phyloP scores from a whole-genome alignment of 163 green algal species.

The Scenedesmus sp. region DNA sequence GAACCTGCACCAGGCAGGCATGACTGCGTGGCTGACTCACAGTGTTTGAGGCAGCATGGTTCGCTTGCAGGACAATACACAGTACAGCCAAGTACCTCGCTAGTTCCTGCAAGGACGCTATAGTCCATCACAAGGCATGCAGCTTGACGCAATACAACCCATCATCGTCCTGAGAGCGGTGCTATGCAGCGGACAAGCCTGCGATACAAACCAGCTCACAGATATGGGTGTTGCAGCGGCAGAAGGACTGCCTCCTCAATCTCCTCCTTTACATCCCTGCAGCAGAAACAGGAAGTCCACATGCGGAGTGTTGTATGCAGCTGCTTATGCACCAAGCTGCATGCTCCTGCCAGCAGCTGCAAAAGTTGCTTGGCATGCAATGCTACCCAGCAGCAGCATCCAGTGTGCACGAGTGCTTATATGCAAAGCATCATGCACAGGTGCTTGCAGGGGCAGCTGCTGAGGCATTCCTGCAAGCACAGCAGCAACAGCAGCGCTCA shows the following conservation, averaged over 20 bases:
- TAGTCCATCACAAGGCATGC: not conserved
- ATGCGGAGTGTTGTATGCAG: too few relatives aligned
- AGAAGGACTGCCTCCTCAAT: slow-evolving; percentile 64
- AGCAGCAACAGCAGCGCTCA: slow-evolving; percentile 29
- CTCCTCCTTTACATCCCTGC: slow-evolving; percentile 67
- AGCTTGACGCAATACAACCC: not conserved
- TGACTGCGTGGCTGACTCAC: too few relatives aligned
- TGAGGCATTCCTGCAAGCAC: not conserved
- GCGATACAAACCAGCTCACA: slow-evolving; percentile 54
- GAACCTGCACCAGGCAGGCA: slow-evolving; percentile 58
- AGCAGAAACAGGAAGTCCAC: not conserved
- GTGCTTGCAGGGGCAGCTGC: not conserved
- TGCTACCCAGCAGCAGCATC: not conserved
- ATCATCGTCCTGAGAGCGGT: not conserved
- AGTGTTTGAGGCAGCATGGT: too few relatives aligned
- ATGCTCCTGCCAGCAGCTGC: not conserved
- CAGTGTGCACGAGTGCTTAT: not conserved
- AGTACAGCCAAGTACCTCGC: not conserved
- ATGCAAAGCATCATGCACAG: not conserved
- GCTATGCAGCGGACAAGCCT: not conserved
- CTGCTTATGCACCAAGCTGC: not conserved
- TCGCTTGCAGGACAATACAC: not conserved
- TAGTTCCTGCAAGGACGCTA: not conserved
- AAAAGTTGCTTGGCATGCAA: not conserved
- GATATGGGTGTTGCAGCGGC: slow-evolving; percentile 62